phyloP scores from a whole-genome alignment of 352 stramenopile species.

The Blastocystis sp. region DNA sequence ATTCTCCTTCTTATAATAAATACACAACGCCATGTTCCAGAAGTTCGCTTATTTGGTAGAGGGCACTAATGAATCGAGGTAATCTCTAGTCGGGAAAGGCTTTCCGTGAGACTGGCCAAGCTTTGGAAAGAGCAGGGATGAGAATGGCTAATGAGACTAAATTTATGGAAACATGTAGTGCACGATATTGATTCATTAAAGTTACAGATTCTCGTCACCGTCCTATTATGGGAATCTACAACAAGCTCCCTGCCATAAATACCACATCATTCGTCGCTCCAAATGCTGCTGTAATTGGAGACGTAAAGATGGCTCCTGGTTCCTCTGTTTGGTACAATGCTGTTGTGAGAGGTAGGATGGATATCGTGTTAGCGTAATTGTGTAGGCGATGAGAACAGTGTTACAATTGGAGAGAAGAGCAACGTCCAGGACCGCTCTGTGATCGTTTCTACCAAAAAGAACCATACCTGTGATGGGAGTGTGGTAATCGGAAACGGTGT shows the following conservation, averaged over 20 bases:
- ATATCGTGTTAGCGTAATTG: neutral
- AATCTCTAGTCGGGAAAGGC: slow-evolving; percentile 69
- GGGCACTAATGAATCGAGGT: neutral
- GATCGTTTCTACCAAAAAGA: slow-evolving; percentile 71
- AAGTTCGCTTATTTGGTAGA: slow-evolving; percentile 49
- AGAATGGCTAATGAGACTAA: slow-evolving; percentile 78
- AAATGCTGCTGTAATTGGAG: slow-evolving; percentile 88
- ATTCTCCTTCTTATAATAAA: slow-evolving; percentile 6
- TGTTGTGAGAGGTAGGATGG: slow-evolving; percentile 75
- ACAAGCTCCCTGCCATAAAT: slow-evolving; percentile 80
- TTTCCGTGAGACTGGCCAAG: slow-evolving; percentile 88
- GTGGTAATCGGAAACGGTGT: slow-evolving; percentile 86
- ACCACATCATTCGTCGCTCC: slow-evolving; percentile 86
- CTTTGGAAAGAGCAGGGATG: slow-evolving; percentile 84
- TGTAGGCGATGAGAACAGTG: slow-evolving; percentile 76
- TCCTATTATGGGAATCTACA: slow-evolving; percentile 82
- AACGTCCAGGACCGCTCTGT: slow-evolving; percentile 92
- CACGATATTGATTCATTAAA: slow-evolving; percentile 66
- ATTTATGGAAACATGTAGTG: slow-evolving; percentile 73
- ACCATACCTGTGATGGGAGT: slow-evolving; percentile 70
- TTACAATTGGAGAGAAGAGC: slow-evolving; percentile 86
- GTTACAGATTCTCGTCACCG: slow-evolving; percentile 74
- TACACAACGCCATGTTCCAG: slow-evolving; percentile 43
- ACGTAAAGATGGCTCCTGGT: slow-evolving; percentile 86
- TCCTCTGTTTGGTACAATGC: slow-evolving; percentile 91